Base-by-base conservation (phyloP, 345 rosid genomes). In the Salix udensis region DNA sequence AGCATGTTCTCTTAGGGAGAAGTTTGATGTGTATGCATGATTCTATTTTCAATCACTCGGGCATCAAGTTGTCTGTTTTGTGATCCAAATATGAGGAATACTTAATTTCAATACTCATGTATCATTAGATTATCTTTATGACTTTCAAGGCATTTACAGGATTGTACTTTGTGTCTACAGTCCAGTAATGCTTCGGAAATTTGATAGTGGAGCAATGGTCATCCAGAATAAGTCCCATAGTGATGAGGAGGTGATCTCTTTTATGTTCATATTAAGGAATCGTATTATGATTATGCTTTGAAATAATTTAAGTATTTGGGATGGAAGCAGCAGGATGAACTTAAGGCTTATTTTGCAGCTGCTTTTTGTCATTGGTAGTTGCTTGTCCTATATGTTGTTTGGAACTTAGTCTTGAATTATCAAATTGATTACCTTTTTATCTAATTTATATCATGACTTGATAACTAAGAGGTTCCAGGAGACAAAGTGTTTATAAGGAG, bases 161-260 rank as follows among this genome's bases (percentile, higher is more conserved):
- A 28, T 81, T 69, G 74, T 82, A 21, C 74, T 60, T 50, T 78
- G 58, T 81, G 37, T 86, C 80, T 73, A 78, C 93, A 91, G 99
- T 82, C 96, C 99, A 70, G 97, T 93, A 78, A 91, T 90, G 92
- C 92, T 96, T 86, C 91, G 99, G 85, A 96, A 93, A 81, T 96
- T 96, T 76, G 98, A 96, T 85, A 96, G 99, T 30, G 98, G 98
- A 84, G 99, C 92, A 64, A 89, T 87, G 92, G 97, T 92, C 82
- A 90, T 96, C 87, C 99, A 93, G 80, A 91, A 86, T 80, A 93
- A 96, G 86, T 86, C 97, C 82, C 95, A 92, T 62, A 91, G 97
- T 44, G 99, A 96, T 67, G 97, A 90, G 72, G 97, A 96, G 98
- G 98, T 96, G 78, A 65, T 79, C 76, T 48, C 71, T 75, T 75